Conservation (phyloP, 148 eudicot species). For the Chenopodium album region DNA sequence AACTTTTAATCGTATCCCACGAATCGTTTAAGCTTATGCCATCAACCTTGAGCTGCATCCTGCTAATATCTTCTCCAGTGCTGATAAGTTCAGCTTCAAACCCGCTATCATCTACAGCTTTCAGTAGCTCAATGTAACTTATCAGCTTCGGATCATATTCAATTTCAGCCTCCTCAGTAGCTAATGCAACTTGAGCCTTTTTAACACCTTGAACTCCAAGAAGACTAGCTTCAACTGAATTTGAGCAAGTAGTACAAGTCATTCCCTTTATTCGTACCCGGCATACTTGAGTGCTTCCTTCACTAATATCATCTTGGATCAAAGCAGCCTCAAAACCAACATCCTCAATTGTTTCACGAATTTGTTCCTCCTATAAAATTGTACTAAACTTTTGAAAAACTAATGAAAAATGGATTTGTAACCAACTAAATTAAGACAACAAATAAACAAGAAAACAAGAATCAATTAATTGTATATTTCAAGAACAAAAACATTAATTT, state of each 20-base stretch:
- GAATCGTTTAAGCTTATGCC: constrained; percentile 49
- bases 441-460: too few relatives aligned
- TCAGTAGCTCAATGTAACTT: constrained; percentile 43
- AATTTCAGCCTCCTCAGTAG: constrained; percentile 82
- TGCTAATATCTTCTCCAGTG: constrained; percentile 72
- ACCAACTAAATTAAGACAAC: too few relatives aligned
- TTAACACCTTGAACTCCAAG: constrained; percentile 56
- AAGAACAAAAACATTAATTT: too few relatives aligned
- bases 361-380: constrained; percentile 41
- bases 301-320: constrained; percentile 46
- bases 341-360: constrained; percentile 55
- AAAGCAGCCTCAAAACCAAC: constrained; percentile 63
- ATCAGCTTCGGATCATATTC: constrained; percentile 64
- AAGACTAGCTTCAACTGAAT: constrained; percentile 63
- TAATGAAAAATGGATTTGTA: too few relatives aligned
- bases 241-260: constrained; percentile 87
- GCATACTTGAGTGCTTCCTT: constrained; percentile 53
- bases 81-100: constrained; percentile 73
- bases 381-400: background rate
- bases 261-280: constrained; percentile 71
- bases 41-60: constrained; percentile 58
- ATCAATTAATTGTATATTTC: too few relatives aligned
- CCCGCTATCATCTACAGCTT: constrained; percentile 64
- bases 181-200: constrained; percentile 77
- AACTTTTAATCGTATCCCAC: constrained; percentile 48